Evolutionary conservation across 257 asterid genomes (phyloP).

Genomic region (Capsicum baccatum): DNA sequence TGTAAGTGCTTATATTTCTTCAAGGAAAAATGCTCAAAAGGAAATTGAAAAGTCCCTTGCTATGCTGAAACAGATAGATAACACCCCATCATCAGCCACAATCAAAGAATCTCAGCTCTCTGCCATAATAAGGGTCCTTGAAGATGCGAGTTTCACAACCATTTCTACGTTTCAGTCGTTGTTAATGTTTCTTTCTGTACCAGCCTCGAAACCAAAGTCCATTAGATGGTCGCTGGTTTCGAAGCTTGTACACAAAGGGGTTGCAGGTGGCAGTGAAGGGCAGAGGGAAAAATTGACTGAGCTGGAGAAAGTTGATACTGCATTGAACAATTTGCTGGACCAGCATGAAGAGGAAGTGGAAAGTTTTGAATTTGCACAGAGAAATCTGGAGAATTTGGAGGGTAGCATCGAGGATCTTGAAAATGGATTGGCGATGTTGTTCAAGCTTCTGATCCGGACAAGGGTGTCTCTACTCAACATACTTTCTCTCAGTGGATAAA

Average conservation of each 20-base stretch:
- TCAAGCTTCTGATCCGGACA: constrained; percentile 42
- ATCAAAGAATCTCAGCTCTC: constrained; percentile 31
- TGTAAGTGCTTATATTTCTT: constrained; percentile 24
- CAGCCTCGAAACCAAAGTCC: constrained; percentile 40
- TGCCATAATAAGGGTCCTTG: constrained; percentile 28
- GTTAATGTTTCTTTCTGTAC: constrained; percentile 36
- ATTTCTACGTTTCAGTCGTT: constrained; percentile 40
- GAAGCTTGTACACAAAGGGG: constrained; percentile 41
- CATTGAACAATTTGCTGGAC: constrained; percentile 33
- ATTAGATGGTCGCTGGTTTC: constrained; percentile 43
- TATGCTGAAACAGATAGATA: constrained; percentile 35
- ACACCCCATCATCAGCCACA: neutral
- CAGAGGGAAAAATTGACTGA: constrained; percentile 33
- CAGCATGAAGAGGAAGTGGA: constrained; percentile 29
- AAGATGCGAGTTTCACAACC: constrained; percentile 40
- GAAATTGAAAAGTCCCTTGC: constrained; percentile 33
- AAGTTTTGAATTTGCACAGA: constrained; percentile 38
- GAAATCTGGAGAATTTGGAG: constrained; percentile 40
- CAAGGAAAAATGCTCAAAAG: constrained; percentile 40
- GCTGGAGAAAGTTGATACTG: constrained; percentile 40
- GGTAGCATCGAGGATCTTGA: constrained; percentile 39
- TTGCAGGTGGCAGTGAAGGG: constrained; percentile 26
- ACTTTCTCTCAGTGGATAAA: constrained; percentile 26
- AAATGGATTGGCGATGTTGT: constrained; percentile 37
- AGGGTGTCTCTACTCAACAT: constrained; percentile 48